A percentile compares a stretch with the other conserved stretches of the same genome.
phyloP scores from a whole-genome alignment of 2,329 filamentous ascomycete species.

The Fusarium fujikuroi region DNA sequence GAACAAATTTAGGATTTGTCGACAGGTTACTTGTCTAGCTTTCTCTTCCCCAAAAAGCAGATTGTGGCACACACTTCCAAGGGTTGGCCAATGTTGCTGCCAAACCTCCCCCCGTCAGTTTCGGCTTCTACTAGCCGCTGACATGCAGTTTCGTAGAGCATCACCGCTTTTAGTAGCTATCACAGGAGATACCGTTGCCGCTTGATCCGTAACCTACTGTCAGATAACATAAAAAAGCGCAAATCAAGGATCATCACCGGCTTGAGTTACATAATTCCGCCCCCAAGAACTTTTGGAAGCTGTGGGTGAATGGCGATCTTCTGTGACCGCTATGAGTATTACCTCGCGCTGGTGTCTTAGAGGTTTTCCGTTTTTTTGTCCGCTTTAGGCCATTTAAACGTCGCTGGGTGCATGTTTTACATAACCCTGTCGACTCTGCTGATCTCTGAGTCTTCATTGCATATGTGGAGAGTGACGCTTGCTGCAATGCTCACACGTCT shows the following conservation, averaged over 20 bases:
- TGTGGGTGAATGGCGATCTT: background rate
- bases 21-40: accelerated
- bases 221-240: background rate
- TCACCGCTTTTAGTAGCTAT: background rate
- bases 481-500: background rate
- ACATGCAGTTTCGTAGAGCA: background rate
- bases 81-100: no score
- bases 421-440: background rate
- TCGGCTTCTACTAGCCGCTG: background rate
- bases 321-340: background rate
- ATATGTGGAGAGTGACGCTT: background rate
- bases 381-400: background rate
- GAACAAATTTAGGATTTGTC: accelerated
- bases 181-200: background rate
- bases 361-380: accelerated
- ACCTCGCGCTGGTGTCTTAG: background rate
- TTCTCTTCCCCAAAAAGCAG: background rate
- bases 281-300: background rate
- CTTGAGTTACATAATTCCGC: background rate
- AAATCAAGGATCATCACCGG: background rate
- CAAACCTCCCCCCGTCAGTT: no score
- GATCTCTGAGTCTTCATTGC: background rate
- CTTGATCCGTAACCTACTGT: background rate
- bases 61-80: no score
- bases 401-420: background rate